Evolutionary conservation across 2,329 filamentous ascomycete genomes (phyloP).

Genomic region (Aspergillus pseudoglaucus): DNA sequence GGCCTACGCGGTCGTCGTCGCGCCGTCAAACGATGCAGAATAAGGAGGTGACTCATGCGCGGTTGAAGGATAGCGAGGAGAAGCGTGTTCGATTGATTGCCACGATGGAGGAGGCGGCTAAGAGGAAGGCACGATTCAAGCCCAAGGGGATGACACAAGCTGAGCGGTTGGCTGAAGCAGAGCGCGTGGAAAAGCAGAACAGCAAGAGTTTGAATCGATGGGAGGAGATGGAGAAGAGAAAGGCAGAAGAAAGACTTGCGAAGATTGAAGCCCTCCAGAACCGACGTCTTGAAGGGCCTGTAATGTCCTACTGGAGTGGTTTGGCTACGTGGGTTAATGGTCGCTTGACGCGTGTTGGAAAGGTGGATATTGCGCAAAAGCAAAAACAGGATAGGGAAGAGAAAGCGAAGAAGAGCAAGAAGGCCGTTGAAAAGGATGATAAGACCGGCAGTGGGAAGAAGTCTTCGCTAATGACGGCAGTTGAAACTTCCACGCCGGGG

Average conservation of each 20-base stretch:
- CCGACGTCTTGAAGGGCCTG: constrained; percentile 77
- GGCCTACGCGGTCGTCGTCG: constrained; percentile 55
- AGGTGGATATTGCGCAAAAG: constrained; percentile 43
- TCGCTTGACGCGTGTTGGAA: constrained; percentile 65
- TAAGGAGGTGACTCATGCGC: constrained; percentile 51
- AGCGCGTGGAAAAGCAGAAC: constrained; percentile 76
- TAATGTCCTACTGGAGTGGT: constrained; percentile 92
- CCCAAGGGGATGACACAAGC: constrained; percentile 80
- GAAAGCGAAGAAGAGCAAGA: constrained; percentile 36
- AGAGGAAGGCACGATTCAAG: constrained; percentile 63
- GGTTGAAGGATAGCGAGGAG: constrained; percentile 44
- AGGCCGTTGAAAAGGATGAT: constrained; percentile 25
- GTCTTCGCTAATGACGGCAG: background rate
- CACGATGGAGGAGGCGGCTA: constrained; percentile 56
- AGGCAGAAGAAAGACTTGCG: constrained; percentile 73
- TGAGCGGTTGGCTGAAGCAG: constrained; percentile 75
- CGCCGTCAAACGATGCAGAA: constrained; percentile 59
- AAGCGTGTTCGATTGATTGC: constrained; percentile 43
- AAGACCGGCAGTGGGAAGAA: constrained; percentile 18
- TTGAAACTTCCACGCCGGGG: constrained; percentile 4
- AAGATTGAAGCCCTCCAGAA: constrained; percentile 84
- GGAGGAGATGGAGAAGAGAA: constrained; percentile 86
- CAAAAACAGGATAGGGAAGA: constrained; percentile 39
- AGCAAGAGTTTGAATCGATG: constrained; percentile 85
- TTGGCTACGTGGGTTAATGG: constrained; percentile 73